Evolutionary conservation across 163 green algal genomes (phyloP).

Genomic region (Chlamydomonas reinhardtii): DNA sequence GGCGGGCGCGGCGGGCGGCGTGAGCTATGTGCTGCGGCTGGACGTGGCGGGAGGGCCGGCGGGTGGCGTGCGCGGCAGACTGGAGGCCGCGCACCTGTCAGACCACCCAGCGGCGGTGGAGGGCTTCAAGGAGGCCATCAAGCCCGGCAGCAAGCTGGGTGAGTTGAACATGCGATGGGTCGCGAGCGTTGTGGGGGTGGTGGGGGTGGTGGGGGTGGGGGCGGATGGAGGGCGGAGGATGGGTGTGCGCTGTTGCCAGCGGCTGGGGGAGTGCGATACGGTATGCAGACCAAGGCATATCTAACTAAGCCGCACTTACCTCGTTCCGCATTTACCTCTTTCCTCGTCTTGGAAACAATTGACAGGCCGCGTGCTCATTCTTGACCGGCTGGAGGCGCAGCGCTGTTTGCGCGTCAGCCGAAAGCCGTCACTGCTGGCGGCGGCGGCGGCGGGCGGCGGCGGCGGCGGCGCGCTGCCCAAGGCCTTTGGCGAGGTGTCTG

Average conservation of each 20-base stretch:
- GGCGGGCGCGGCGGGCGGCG: background rate
- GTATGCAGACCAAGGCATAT: too few relatives aligned
- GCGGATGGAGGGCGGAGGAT: too few relatives aligned
- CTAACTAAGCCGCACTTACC: too few relatives aligned
- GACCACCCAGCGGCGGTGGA: conserved; percentile 81
- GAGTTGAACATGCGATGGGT: background rate
- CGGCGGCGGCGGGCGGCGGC: conserved; percentile 45
- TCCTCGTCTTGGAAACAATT: too few relatives aligned
- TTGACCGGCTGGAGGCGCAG: conserved; percentile 74
- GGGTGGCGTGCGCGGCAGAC: conserved; percentile 46
- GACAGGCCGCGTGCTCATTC: conserved; percentile 78
- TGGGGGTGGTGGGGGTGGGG: too few relatives aligned
- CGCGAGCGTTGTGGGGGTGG: conserved; percentile 44
- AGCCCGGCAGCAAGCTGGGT: conserved; percentile 62
- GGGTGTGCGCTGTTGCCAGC: too few relatives aligned
- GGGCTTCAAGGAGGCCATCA: conserved; percentile 65
- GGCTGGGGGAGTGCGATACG: too few relatives aligned
- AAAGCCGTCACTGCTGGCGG: conserved; percentile 84
- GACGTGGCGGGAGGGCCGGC: background rate
- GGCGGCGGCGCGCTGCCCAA: conserved; percentile 62
- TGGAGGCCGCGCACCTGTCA: conserved; percentile 84
- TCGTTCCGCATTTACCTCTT: too few relatives aligned
- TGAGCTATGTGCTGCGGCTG: conserved; percentile 1
- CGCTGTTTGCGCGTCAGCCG: conserved; percentile 70
- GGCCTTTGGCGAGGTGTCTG: conserved; percentile 61